Conservation (phyloP, 148 eudicot species). For the Fagopyrum tataricum region DNA sequence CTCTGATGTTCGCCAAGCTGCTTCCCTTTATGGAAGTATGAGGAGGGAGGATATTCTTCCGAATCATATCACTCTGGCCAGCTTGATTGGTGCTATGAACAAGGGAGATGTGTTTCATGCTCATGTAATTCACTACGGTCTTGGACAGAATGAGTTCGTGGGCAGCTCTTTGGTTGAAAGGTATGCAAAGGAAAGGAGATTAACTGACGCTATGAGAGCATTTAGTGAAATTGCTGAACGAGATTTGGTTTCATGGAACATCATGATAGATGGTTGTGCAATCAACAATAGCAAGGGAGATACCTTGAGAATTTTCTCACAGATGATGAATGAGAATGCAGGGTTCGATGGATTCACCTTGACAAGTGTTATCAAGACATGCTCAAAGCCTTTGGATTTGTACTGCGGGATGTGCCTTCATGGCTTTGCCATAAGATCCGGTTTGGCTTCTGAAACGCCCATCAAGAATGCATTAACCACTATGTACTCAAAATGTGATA, state of each 20-base stretch:
- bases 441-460: conserved; percentile 25
- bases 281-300: conserved; percentile 17
- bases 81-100: conserved; percentile 17
- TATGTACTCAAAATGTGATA: conserved; percentile 37
- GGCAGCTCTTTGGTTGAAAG: conserved; percentile 30
- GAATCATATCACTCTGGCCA: conserved; percentile 26
- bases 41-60: conserved; percentile 17
- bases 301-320: conserved; percentile 22
- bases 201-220: conserved; percentile 24
- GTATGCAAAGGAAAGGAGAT: conserved; percentile 21
- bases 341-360: conserved; percentile 31
- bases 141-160: conserved; percentile 20
- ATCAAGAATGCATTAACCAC: conserved; percentile 34
- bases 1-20: conserved; percentile 10
- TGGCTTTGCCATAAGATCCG: conserved; percentile 23
- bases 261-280: conserved; percentile 25
- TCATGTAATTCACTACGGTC: conserved; percentile 23
- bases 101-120: conserved; percentile 20
- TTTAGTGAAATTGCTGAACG: conserved; percentile 18
- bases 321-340: conserved; percentile 19
- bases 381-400: conserved; percentile 21
- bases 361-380: conserved; percentile 32
- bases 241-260: conserved; percentile 36
- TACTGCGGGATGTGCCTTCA: conserved; percentile 29
- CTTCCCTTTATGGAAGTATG: conserved; percentile 19